Base-by-base conservation (phyloP, 148 eudicot species). In the Rhododendron henanense region DNA sequence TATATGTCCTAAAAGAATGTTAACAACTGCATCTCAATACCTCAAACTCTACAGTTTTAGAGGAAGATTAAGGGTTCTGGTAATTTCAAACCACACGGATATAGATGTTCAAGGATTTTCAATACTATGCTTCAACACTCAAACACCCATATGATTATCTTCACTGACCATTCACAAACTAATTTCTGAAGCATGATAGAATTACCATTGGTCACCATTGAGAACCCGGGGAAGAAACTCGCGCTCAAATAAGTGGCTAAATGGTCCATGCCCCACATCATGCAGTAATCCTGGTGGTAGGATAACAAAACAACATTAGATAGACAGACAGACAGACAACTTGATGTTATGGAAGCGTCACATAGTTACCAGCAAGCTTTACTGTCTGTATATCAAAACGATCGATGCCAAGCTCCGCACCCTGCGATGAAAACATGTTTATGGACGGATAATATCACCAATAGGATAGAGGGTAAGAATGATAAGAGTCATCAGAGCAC, bases 381-480 rank as follows among this genome's bases (percentile, higher is more conserved):
- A 41, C 45, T 41, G 45, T 41, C 8, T 41, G 45, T 41, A 41
- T 41, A 41, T 41, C 45, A 41, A 41, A 41, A 41, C 45, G 45
- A 41, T 41, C 45, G 6, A 41, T 41, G 45, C 45, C 45, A 41
- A 41, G 45, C 45, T 41, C 45, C 8, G 6, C 45, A 1, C 45
- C 45, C 45, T 41, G 45, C 45, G 5, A 41, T 41, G 45, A 41
- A 41, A 41, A 6, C 45, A 41, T 41, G 45, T 41, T 41, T 6
- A 41, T 41, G 6, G 45, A 41, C 6, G 45, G 45, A 41, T 41
- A 41, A 5, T 41, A 41, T 6, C 16, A 48, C 35, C 13, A 78
- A 35, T 28, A 85, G 63, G 65, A 86, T 25, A 71, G 74, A 57
- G 28, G 81, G 87, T 39, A 63, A 69, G 83, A 82, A 81, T 19